phyloP scores from a whole-genome alignment of 2,329 filamentous ascomycete genomes.

The Cordyceps pruinosa region DNA sequence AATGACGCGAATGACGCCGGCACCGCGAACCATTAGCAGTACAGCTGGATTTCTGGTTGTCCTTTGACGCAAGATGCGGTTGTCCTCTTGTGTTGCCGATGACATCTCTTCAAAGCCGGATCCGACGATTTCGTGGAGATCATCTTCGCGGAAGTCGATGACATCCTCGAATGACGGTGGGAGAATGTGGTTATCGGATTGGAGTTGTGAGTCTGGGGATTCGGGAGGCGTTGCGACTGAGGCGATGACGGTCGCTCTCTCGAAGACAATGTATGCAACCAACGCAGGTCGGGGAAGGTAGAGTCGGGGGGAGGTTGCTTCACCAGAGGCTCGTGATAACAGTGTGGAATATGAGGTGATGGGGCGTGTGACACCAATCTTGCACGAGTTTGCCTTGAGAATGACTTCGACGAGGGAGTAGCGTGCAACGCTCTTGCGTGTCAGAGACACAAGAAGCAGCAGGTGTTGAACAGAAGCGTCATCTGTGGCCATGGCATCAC shows the following conservation, averaged over 20 bases:
- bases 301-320: conserved; percentile 51
- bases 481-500: conserved; percentile 42
- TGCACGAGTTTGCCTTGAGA: conserved; percentile 45
- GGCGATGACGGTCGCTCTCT: conserved; percentile 67
- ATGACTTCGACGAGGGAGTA: conserved; percentile 71
- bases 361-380: conserved; percentile 60
- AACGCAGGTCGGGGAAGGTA: conserved; percentile 73
- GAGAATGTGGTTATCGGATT: conserved; percentile 56
- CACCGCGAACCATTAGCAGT: conserved; percentile 56
- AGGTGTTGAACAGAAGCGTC: conserved; percentile 51
- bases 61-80: conserved; percentile 44
- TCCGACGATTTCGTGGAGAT: conserved; percentile 56
- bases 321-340: conserved; percentile 30
- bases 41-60: conserved; percentile 54
- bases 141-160: conserved; percentile 66
- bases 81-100: conserved; percentile 36
- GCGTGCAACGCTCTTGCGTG: conserved; percentile 45
- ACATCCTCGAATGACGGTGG: conserved; percentile 76
- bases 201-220: conserved; percentile 69
- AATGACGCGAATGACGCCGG: conserved; percentile 53
- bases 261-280: conserved; percentile 76
- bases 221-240: conserved; percentile 63
- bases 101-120: conserved; percentile 56
- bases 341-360: conserved; percentile 58
- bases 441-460: conserved; percentile 54